These are phyloP conservation scores for Mycena floridula DNA, from an alignment of 768 basidiomycete genomes.

Conservation along the genomic window DNA sequence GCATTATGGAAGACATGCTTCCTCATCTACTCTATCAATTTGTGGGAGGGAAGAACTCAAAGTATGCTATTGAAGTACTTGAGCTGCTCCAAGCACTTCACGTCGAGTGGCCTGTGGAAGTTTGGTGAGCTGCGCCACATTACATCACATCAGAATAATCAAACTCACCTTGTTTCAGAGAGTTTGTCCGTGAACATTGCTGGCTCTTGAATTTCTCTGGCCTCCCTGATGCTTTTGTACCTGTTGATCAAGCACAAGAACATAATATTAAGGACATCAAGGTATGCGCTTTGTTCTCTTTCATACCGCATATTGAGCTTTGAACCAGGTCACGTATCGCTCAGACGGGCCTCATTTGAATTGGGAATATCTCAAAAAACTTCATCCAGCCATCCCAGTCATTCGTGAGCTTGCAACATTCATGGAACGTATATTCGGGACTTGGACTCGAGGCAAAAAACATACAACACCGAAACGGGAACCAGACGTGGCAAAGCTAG, in stretches of 20 bases:
- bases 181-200: slow-evolving; percentile 21
- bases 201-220: slow-evolving; percentile 27
- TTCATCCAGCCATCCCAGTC: slow-evolving; percentile 25
- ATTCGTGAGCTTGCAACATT: slow-evolving; percentile 16
- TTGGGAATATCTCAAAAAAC: slow-evolving; percentile 24
- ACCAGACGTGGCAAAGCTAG: slow-evolving; percentile 3
- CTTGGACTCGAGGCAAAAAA: slow-evolving; percentile 16
- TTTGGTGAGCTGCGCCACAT: slow-evolving; percentile 17
- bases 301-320: background rate
- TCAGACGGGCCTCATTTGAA: slow-evolving; percentile 25
- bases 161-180: slow-evolving; percentile 3
- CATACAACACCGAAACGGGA: slow-evolving; percentile 17
- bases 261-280: slow-evolving; percentile 31
- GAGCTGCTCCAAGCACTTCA: slow-evolving; percentile 25
- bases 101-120: slow-evolving; percentile 23
- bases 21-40: slow-evolving; percentile 26
- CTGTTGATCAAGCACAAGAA: slow-evolving; percentile 28
- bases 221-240: slow-evolving; percentile 12
- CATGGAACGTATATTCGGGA: slow-evolving; percentile 21
- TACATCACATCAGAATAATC: slow-evolving; percentile 9
- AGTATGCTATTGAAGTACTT: slow-evolving; percentile 26
- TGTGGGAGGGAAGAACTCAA: slow-evolving; percentile 24
- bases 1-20: slow-evolving; percentile 25
- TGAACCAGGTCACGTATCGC: slow-evolving; percentile 20
- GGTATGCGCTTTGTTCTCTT: slow-evolving; percentile 9